Base-by-base conservation (phyloP, 2,329 filamentous ascomycete genomes). In the Shiraia bambusicola region DNA sequence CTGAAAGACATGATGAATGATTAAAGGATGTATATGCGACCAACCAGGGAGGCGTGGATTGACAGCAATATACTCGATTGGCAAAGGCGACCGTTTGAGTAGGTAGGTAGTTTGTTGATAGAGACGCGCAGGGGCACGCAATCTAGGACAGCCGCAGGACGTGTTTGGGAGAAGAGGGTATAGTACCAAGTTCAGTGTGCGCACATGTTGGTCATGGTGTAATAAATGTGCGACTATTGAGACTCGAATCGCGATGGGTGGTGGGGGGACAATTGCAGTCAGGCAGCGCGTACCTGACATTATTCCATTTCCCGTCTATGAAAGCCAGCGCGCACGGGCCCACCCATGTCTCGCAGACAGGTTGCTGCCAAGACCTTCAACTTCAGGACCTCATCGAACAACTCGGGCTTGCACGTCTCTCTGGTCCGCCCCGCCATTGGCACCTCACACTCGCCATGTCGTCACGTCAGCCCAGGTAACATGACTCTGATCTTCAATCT, bases 381-480 rank as follows among this genome's bases (percentile, higher is more conserved):
- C 42, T 42, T 52, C 19, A 8, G 19, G 19, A 22, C 49, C 47
- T 49, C 43, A 47, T 54, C 50, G 40, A 50, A 45, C 49, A 51
- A 46, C 50, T 53, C 49, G 47, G 50, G 49, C 50, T 31, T 46
- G 19, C 51, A 59, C 45, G 40, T 58, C 50, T 47, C 42, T 47
- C 39, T 45, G 48, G 42, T 45, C 19, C 19, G n/a, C 54, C 54
- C 58, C 61, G 65, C 65, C 63, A 67, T 66, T 69, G 64, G 52
- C 59, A 56, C 52, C 49, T 40, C 50, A 63, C 55, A 64, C 57
- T 67, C 74, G 79, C 61, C 61, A 84, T 84, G 81, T 74, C 81
- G 61, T 69, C 74, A 65, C 74, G 81, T 65, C 76, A 80, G 69
- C 76, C 81, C 61, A 70, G 77, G 81, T 83, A 76, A 39, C 72